phyloP scores from a whole-genome alignment of 305 asterid genomes.

The Striga hermonthica region DNA sequence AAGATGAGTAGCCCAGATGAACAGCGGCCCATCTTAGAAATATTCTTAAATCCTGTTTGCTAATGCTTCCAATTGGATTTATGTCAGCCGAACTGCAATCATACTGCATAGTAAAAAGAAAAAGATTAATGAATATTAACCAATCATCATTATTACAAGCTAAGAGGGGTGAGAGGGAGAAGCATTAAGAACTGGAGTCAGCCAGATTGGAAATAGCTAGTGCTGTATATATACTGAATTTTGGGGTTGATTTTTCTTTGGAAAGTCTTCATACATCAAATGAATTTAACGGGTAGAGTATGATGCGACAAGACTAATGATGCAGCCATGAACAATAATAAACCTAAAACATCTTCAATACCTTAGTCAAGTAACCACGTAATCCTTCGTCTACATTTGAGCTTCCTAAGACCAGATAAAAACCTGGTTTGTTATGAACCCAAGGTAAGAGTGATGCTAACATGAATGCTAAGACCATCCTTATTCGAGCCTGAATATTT shows the following conservation, averaged over 20 bases:
- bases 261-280: background rate
- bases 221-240: background rate
- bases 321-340: constrained; percentile 24
- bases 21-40: constrained; percentile 91
- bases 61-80: constrained; percentile 94
- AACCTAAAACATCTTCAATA: constrained; percentile 28
- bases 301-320: constrained; percentile 15
- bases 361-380: constrained; percentile 97
- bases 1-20: constrained; percentile 78
- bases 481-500: constrained; percentile 94
- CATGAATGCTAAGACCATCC: constrained; percentile 96
- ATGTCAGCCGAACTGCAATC: constrained; percentile 98
- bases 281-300: background rate
- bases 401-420: constrained; percentile 94
- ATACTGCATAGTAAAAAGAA: constrained; percentile 47
- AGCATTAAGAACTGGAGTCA: too few relatives aligned
- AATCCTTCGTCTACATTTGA: constrained; percentile 97
- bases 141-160: constrained; percentile 12
- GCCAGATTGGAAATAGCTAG: constrained; percentile 17
- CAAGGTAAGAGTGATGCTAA: constrained; percentile 94
- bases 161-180: background rate
- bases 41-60: constrained; percentile 83
- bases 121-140: constrained; percentile 2
- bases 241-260: background rate
- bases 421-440: constrained; percentile 95